Evolutionary conservation across 805 yeast species (phyloP), one percentile per base, ranked within the genome.

Genomic region (Grigorovia yakushimaensis): DNA sequence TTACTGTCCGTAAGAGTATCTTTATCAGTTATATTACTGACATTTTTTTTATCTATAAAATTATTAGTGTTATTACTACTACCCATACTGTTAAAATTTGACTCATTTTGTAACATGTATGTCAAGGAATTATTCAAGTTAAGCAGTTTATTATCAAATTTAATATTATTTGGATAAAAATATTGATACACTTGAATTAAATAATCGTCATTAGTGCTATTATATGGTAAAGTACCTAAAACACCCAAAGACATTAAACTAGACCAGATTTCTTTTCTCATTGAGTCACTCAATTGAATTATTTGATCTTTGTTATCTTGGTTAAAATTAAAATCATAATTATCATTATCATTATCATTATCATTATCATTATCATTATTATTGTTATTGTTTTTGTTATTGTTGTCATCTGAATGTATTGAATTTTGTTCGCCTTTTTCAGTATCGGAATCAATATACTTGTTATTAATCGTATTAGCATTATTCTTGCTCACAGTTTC

Each of bases 201-300:
- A 42, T 64, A 62, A 17, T 58, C 61, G 50, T 64, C 68, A 41
- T 51, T 57, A 2, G 58, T 54, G 2, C 59, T 45, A 42, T 59
- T 60, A 46, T 57, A 64, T 2, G 65, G 57, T 8, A 64, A 51
- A 4, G 66, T 62, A 8, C 68, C 68, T 5, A 62, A 45, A 13
- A 64, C 65, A 11, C 66, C 66, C 37, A 62, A 43, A 23, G 50
- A 49, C 57, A 58, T 59, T 41, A 64, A 46, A 44, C 54, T 60
- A 18, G 57, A 56, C 68, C 68, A 64, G 9, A 64, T 57, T 41
- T 64, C 65, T 39, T 59, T 64, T 44, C 59, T 55, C 4, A 55
- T 44, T 3, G 51, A 40, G 5, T 27, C 17, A 41, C 18, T 27
- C 18, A 41, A 41, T 21, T 45, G 10, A 48, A 49, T 17, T 21